phyloP scores from a whole-genome alignment of 371 early-diverging fungal genomes.

The Zancudomyces culisetae region DNA sequence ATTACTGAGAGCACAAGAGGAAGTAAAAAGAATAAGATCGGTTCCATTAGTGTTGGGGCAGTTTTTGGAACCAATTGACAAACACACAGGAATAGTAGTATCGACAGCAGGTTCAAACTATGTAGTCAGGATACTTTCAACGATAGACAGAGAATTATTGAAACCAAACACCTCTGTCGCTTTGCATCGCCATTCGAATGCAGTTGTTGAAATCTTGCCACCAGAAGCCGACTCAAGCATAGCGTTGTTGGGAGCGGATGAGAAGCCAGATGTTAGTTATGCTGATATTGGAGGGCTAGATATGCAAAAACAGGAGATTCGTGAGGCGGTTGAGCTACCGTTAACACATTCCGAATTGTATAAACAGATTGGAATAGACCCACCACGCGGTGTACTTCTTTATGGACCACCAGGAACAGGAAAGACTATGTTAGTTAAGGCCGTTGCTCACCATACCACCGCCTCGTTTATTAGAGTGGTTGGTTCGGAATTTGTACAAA shows the following conservation, averaged over 20 bases:
- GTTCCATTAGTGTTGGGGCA: constrained; percentile 99
- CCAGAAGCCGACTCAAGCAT: constrained; percentile 96
- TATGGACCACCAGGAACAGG: constrained; percentile 98
- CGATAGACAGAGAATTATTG: constrained; percentile 95
- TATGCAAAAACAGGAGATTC: constrained; percentile 98
- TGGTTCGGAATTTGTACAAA: constrained; percentile 99
- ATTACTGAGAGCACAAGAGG: constrained; percentile 87
- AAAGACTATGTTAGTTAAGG: constrained; percentile 99
- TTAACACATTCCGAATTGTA: constrained; percentile 98
- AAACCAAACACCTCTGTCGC: constrained; percentile 97
- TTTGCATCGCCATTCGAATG: constrained; percentile 96
- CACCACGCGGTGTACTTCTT: constrained; percentile 95
- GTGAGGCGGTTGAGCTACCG: constrained; percentile 99
- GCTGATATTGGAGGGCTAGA: constrained; percentile 98
- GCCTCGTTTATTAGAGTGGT: constrained; percentile 98
- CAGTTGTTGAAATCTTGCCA: constrained; percentile 90
- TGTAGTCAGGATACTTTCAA: constrained; percentile 92
- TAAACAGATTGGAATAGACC: constrained; percentile 99
- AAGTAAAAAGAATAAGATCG: constrained; percentile 97
- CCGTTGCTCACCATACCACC: constrained; percentile 98
- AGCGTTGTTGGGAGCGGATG: constrained; percentile 84
- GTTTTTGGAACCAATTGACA: constrained; percentile 97
- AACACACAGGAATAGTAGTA: constrained; percentile 93
- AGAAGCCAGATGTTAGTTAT: constrained; percentile 94
- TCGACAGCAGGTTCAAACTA: constrained; percentile 94